Evolutionary conservation across 2,329 filamentous ascomycete species (phyloP).

Genomic region (Tricladium varicosporioides): DNA sequence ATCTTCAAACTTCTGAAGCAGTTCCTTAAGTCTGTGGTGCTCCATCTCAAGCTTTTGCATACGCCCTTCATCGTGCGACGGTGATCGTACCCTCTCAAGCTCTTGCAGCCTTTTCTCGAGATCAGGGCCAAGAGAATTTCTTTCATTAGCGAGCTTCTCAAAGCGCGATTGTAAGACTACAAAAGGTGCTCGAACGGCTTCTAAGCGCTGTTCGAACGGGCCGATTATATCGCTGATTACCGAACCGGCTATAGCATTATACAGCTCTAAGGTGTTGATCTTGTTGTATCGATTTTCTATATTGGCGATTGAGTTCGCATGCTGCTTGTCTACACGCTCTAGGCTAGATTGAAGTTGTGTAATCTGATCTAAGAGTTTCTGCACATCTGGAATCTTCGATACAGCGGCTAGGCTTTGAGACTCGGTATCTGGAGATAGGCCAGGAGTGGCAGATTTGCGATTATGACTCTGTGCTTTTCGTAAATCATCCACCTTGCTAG

Average conservation of each 20-base stretch:
- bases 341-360: not conserved
- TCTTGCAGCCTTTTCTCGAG: not conserved
- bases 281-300: slow-evolving; percentile 24
- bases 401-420: no score
- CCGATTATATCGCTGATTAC: slow-evolving; percentile 21
- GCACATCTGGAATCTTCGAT: not conserved
- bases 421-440: no score
- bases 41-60: not conserved
- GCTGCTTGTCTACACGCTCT: slow-evolving; percentile 1
- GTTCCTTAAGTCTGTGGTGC: not conserved
- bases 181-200: no score
- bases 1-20: not conserved
- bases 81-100: not conserved
- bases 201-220: no score
- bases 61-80: not conserved
- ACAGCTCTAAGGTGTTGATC: slow-evolving; percentile 34
- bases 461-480: no score
- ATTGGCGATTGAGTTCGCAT: slow-evolving; percentile 8
- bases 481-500: no score
- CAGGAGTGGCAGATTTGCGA: no score
- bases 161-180: not conserved
- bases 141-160: not conserved
- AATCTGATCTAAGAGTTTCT: not conserved
- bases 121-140: not conserved
- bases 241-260: slow-evolving; percentile 24